These are phyloP conservation scores for Chlamydomonas sp. DNA, from an alignment of 139 green algal genomes.

Conservation along the genomic window DNA sequence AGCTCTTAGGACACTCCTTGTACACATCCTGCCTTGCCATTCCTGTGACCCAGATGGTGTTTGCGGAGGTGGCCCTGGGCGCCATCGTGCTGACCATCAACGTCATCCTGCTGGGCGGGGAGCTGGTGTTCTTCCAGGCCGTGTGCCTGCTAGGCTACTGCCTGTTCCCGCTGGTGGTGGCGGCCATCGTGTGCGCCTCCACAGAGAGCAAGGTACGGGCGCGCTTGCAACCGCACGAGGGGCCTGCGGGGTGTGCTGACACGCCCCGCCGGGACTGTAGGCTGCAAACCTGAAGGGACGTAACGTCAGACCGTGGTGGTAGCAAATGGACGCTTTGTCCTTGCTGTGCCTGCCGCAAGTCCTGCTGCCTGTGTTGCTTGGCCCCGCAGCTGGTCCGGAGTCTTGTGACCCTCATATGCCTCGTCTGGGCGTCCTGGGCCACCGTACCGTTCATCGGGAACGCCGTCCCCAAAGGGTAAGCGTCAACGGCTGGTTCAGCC, in stretches of 20 bases:
- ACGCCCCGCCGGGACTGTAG: too few relatives aligned
- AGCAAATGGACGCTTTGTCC: too few relatives aligned
- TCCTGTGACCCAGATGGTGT: constrained; percentile 86
- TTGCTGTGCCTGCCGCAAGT: too few relatives aligned
- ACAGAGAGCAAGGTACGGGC: constrained; percentile 17
- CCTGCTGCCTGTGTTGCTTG: not conserved
- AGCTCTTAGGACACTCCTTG: not conserved
- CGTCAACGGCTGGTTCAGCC: not conserved
- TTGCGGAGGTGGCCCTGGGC: constrained; percentile 86
- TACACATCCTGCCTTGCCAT: constrained; percentile 20
- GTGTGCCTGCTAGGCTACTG: constrained; percentile 99
- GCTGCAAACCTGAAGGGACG: too few relatives aligned
- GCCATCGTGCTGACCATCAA: constrained; percentile 96
- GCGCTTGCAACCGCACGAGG: too few relatives aligned
- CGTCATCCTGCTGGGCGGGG: constrained; percentile 95
- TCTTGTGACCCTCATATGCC: constrained; percentile 58
- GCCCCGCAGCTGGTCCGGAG: constrained; percentile 52
- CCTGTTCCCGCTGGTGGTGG: constrained; percentile 94
- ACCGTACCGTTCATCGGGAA: constrained; percentile 93
- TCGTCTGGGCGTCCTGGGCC: constrained; percentile 85
- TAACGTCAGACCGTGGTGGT: too few relatives aligned
- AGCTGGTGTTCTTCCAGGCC: constrained; percentile 97
- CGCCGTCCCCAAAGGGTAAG: constrained; percentile 65
- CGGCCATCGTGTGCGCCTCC: constrained; percentile 75
- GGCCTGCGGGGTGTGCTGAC: too few relatives aligned